phyloP scores from a whole-genome alignment of 768 basidiomycete genomes.

The Aureoboletus auriporus region DNA sequence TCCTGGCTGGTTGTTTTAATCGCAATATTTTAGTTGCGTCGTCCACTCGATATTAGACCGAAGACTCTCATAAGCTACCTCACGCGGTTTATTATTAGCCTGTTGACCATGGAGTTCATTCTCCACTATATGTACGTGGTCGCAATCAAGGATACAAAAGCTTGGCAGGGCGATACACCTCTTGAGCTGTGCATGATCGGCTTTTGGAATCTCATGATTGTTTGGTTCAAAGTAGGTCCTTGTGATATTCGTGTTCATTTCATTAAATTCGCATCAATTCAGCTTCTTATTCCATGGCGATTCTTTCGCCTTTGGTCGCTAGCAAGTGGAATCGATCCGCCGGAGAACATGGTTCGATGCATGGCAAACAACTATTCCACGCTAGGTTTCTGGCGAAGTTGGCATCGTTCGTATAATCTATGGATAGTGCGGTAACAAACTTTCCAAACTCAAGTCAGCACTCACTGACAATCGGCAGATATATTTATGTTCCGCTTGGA shows the following conservation, averaged over 20 bases:
- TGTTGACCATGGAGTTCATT: constrained; percentile 86
- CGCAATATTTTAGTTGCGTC: constrained; percentile 48
- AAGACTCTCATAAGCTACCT: constrained; percentile 51
- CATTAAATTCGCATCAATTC: constrained; percentile 1
- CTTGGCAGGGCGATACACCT: constrained; percentile 77
- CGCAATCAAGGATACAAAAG: constrained; percentile 86
- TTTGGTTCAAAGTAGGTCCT: constrained; percentile 86
- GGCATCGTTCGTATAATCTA: constrained; percentile 95
- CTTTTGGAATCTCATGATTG: constrained; percentile 94
- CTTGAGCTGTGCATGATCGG: constrained; percentile 88
- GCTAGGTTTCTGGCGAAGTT: constrained; percentile 90
- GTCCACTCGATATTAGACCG: constrained; percentile 44
- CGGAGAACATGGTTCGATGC: constrained; percentile 99
- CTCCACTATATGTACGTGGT: constrained; percentile 96
- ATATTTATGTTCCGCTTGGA: constrained; percentile 92
- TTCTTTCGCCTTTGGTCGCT: constrained; percentile 96
- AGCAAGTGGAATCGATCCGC: constrained; percentile 83
- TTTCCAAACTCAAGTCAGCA: neutral
- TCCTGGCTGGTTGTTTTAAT: neutral
- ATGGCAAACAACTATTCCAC: constrained; percentile 97
- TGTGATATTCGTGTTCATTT: neutral
- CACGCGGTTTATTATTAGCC: constrained; percentile 62
- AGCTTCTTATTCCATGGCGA: constrained; percentile 94
- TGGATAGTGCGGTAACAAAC: constrained; percentile 79
- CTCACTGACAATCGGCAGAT: constrained; percentile 44